Evolutionary conservation across 306 rosid genomes (phyloP).

Genomic region (Calophaca sinica): DNA sequence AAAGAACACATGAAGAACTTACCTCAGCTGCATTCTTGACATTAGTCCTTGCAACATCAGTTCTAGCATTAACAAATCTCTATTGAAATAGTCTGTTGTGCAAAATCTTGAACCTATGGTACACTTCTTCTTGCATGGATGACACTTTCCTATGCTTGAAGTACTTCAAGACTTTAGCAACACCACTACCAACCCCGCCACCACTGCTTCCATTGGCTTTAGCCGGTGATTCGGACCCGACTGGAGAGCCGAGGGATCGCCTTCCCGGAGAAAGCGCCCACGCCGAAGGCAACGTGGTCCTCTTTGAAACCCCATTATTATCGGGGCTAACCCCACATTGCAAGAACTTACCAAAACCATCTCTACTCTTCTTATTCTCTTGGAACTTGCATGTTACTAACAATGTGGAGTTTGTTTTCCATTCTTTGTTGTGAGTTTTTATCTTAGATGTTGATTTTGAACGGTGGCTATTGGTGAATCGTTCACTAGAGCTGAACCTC

Average conservation of each 20-base stretch:
- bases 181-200: slow-evolving; percentile 33
- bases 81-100: slow-evolving; percentile 70
- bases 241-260: slow-evolving; percentile 47
- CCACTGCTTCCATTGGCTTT: slow-evolving; percentile 19
- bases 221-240: not conserved
- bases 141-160: slow-evolving; percentile 68
- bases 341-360: slow-evolving; percentile 40
- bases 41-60: slow-evolving; percentile 49
- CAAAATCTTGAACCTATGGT: slow-evolving; percentile 62
- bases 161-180: slow-evolving; percentile 67
- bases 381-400: not conserved
- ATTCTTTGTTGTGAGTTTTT: slow-evolving; percentile 46
- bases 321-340: slow-evolving; percentile 50
- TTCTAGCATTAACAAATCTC: slow-evolving; percentile 76
- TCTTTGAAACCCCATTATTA: slow-evolving; percentile 47
- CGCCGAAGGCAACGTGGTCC: slow-evolving; percentile 56
- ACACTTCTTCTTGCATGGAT: slow-evolving; percentile 56
- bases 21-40: slow-evolving; percentile 57
- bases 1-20: not conserved
- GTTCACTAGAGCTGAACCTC: slow-evolving; percentile 44
- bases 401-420: not conserved
- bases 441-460: slow-evolving; percentile 60
- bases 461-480: slow-evolving; percentile 41
- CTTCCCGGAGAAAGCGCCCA: slow-evolving; percentile 89
- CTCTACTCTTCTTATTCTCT: slow-evolving; percentile 44